Evolutionary conservation across 805 yeast species (phyloP).

Genomic region (Saturnispora gosingensis): DNA sequence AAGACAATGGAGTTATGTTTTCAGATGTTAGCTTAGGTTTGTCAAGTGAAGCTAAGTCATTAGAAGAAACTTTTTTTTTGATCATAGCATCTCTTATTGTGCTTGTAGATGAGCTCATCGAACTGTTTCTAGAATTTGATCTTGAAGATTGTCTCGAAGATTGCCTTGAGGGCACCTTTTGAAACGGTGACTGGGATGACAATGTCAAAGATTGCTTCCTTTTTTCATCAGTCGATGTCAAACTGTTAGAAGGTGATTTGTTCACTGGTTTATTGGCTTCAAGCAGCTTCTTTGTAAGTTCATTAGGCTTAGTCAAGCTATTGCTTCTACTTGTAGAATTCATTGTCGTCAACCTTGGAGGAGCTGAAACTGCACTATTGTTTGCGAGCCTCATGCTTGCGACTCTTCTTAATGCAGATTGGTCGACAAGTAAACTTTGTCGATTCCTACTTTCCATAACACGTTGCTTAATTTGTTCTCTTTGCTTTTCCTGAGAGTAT

Average conservation of each 20-base stretch:
- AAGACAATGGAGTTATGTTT: neutral
- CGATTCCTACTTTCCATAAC: conserved; percentile 16
- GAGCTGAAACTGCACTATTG: neutral
- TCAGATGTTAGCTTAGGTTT: neutral
- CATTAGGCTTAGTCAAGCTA: conserved; percentile 1
- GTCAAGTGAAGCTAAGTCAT: neutral
- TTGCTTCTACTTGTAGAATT: neutral
- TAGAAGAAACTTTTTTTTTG: neutral
- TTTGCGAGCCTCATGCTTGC: neutral
- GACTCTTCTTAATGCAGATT: neutral
- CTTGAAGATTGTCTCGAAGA: neutral
- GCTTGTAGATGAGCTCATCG: neutral
- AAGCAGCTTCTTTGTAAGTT: conserved; percentile 2
- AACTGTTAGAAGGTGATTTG: neutral
- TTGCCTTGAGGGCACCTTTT: neutral
- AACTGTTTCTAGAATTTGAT: neutral
- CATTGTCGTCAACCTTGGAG: neutral
- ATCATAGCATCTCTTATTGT: neutral
- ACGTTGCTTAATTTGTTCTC: conserved; percentile 20
- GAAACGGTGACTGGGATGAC: conserved; percentile 1
- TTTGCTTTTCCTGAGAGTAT: conserved; percentile 29
- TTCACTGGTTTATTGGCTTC: neutral
- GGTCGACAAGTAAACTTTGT: conserved; percentile 1
- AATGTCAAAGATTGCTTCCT: conserved; percentile 3
- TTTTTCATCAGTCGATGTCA: conserved; percentile 1